Base-by-base conservation (phyloP, 768 basidiomycete genomes). In the Tricholoma bakamatsutake region DNA sequence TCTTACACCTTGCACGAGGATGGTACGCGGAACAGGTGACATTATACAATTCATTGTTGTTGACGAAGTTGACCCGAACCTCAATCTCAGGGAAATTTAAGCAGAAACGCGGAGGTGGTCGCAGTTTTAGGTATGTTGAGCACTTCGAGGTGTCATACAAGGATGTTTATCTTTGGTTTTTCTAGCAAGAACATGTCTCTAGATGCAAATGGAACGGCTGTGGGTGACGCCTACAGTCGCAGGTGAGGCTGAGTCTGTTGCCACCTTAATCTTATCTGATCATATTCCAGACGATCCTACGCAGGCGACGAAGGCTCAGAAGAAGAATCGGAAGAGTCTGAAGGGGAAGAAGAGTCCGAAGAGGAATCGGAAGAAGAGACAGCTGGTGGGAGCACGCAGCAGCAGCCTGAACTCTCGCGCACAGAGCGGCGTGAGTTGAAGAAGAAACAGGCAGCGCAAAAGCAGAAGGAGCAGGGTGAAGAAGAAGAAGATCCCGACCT, bases 51-150 rank as follows among this genome's bases (percentile, higher is more conserved):
- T 3, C 9, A 28, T 27, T n/a, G 35, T 17, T 9, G 11, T 17
- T 30, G 5, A 33, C 42, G 28, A 21, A 33, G 39, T 54, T 53
- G 18, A 51, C 45, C 11, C 9, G 18, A 18, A 5, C 24, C 21
- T 24, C 35, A 51, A 39, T 43, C 21, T 5, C 61, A 84, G 90
- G 91, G 58, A 90, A 87, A 71, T 91, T 81, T 75, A 93, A 93
- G 79, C 77, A 83, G 61, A 89, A 86, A 66, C 89, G 93, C 51
- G 93, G 93, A 61, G 93, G 93, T 35, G 93, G 93, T 51, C 82
- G 93, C 58, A 85, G 75, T 67, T 95, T 94, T 71, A 90, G 90
- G 83, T 87, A 64, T 50, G 67, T 53, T 11, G 33, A 30, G 50
- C 56, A 11, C 24, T 31, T 27, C 17, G 21, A 21, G 11, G 12